A percentile compares a stretch with the other conserved stretches of the same genome.
Evolutionary conservation across 2,329 filamentous ascomycete species (phyloP).

Genomic region (Endocalyx cinctus): DNA sequence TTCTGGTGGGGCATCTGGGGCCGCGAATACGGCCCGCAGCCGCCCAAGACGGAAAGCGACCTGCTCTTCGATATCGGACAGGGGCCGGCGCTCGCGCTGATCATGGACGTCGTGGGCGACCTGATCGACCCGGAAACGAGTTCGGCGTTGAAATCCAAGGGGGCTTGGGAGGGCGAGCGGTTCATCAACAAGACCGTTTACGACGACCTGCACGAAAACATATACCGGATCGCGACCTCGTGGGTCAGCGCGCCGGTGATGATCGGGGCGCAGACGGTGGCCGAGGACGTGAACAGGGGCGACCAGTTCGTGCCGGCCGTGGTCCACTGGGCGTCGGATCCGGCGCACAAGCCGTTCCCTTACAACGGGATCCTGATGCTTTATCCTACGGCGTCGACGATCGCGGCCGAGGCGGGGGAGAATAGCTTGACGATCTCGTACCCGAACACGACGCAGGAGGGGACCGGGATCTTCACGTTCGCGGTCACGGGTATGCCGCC

Average conservation of each 20-base stretch:
- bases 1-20: conserved; percentile 41
- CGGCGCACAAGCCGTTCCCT: conserved; percentile 32
- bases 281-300: conserved; percentile 32
- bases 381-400: conserved; percentile 38
- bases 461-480: conserved; percentile 35
- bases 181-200: conserved; percentile 31
- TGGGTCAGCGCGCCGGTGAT: conserved; percentile 39
- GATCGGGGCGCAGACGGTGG: conserved; percentile 35
- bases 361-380: conserved; percentile 35
- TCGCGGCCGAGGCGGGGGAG: conserved; percentile 32
- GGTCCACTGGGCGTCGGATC: conserved; percentile 41
- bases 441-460: conserved; percentile 34
- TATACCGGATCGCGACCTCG: conserved; percentile 29
- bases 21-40: conserved; percentile 31
- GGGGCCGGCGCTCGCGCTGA: conserved; percentile 34
- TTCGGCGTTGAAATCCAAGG: conserved; percentile 25
- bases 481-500: conserved; percentile 34
- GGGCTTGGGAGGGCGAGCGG: conserved; percentile 28
- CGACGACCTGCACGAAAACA: conserved; percentile 28
- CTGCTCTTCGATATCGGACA: conserved; percentile 37
- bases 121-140: conserved; percentile 24
- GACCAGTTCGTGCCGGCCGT: conserved; percentile 40
- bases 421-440: conserved; percentile 31
- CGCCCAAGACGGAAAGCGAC: conserved; percentile 33
- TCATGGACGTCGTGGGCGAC: conserved; percentile 27